Evolutionary conservation across 2,329 filamentous ascomycete genomes (phyloP).

Genomic region (Arthroderma uncinatum): DNA sequence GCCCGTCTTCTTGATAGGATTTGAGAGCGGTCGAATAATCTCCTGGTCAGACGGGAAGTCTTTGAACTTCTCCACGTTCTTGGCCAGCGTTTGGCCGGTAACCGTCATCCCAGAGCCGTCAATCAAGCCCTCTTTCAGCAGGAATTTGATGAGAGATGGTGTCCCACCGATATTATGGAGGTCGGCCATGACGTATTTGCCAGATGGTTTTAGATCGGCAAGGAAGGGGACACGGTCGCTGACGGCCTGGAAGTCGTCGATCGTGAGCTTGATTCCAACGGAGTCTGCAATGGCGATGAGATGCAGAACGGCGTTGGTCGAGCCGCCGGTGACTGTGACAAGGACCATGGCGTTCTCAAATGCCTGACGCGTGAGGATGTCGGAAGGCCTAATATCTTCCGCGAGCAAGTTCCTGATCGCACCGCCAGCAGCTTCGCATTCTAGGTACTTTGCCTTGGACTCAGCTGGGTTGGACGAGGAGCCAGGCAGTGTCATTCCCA

Average conservation of each 20-base stretch:
- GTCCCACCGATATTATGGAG: slow-evolving; percentile 48
- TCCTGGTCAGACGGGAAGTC: slow-evolving; percentile 58
- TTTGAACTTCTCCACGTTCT: slow-evolving; percentile 48
- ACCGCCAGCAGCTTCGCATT: slow-evolving; percentile 60
- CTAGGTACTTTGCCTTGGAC: slow-evolving; percentile 56
- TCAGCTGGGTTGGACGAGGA: slow-evolving; percentile 72
- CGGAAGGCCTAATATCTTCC: slow-evolving; percentile 64
- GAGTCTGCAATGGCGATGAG: slow-evolving; percentile 73
- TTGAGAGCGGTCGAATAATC: slow-evolving; percentile 56
- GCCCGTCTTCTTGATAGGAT: slow-evolving; percentile 60
- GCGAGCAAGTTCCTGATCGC: slow-evolving; percentile 64
- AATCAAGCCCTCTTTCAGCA: slow-evolving; percentile 48
- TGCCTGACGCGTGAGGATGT: slow-evolving; percentile 68
- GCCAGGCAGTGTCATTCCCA: slow-evolving; percentile 70
- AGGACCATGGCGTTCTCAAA: slow-evolving; percentile 81
- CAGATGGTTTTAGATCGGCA: slow-evolving; percentile 70
- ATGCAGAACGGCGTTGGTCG: slow-evolving; percentile 77
- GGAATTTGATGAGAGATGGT: slow-evolving; percentile 46
- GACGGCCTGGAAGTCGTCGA: slow-evolving; percentile 77
- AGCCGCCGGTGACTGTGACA: slow-evolving; percentile 71
- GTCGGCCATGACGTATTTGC: slow-evolving; percentile 52
- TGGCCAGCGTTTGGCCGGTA: slow-evolving; percentile 47
- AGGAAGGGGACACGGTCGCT: slow-evolving; percentile 70
- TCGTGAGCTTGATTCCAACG: slow-evolving; percentile 68
- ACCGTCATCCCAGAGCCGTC: slow-evolving; percentile 51